Evolutionary conservation across 352 stramenopile genomes (phyloP), one percentile per base, ranked within the genome.

Genomic region (Phytopythium boreale): DNA sequence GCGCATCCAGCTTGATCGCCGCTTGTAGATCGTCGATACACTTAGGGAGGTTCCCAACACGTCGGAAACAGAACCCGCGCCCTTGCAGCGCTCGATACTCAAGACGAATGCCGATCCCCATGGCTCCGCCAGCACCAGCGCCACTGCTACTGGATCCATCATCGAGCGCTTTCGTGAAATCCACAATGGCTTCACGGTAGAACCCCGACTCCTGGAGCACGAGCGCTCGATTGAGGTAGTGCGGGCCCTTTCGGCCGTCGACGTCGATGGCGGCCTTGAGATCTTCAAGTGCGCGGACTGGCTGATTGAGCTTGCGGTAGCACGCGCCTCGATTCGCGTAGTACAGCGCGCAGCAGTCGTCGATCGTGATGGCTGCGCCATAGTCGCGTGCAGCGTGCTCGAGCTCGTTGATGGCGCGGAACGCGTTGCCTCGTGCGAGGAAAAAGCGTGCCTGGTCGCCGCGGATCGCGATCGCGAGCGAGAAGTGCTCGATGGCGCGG

Each of bases 141-240:
- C 59, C 62, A 37, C 36, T 41, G 19, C 56, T 44, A 14, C 63
- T 72, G 2, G 78, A 83, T 53, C 74, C 78, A 31, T 92, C 83
- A 22, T 94, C 86, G n/a, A 94, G 77, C 11, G 84, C 77, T 50
- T 80, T 83, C 4, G 80, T 82, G 51, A 93, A 88, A 57, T 93
- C 86, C 50, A 89, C 63, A 47, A 88, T 84, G 2, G 85, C 85
- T 61, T 92, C 82, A 44, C 74, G 73, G 50, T 79, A 92, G 59
- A 89, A 90, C 0, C 74, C 74, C 4, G 72, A 66, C 22, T 93
- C 83, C 24, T 87, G 80, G 11, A 93, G 63, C 44, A 93, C 81
- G 26, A 87, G 79, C 11, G 81, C 85, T 4, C 85, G 79, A n/a
- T 84, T 93, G 46, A 92, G 87, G 59, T 87, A 92, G 62, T 93